Evolutionary conservation across 176 grass and related monocot genomes (phyloP).

Genomic region (Carex pumila): DNA sequence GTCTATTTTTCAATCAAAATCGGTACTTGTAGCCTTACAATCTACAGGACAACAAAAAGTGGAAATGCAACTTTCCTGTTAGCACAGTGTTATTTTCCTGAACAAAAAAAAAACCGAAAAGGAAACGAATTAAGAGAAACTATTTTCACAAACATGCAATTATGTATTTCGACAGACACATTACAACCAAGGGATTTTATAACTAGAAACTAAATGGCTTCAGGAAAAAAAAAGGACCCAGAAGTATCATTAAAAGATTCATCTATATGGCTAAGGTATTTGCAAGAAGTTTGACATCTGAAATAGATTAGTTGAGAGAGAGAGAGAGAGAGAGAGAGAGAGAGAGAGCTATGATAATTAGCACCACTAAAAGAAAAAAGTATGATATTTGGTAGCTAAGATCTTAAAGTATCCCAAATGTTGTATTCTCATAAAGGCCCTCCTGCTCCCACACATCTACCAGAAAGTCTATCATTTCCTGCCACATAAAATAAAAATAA

Average conservation of each 20-base stretch:
- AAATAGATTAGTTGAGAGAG: conserved; percentile 9
- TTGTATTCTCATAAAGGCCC: conserved; percentile 68
- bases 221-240: not conserved
- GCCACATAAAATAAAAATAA: conserved; percentile 16
- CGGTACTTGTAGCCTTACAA: no score
- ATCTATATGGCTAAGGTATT: conserved; percentile 1
- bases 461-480: conserved; percentile 98
- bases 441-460: conserved; percentile 90
- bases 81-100: not conserved
- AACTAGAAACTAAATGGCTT: not conserved
- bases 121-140: not conserved
- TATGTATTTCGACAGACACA: not conserved
- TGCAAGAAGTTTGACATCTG: not conserved
- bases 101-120: not conserved
- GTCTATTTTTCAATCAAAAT: no score
- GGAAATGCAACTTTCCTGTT: not conserved
- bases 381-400: not conserved
- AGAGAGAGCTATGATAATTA: not conserved
- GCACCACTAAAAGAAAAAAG: not conserved
- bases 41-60: no score
- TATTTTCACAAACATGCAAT: not conserved
- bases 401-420: conserved; percentile 13
- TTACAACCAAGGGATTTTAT: not conserved
- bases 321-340: not conserved
- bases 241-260: not conserved